Conservation (phyloP, 1,139 yeast genomes). For the Magnusiomyces ingens region DNA sequence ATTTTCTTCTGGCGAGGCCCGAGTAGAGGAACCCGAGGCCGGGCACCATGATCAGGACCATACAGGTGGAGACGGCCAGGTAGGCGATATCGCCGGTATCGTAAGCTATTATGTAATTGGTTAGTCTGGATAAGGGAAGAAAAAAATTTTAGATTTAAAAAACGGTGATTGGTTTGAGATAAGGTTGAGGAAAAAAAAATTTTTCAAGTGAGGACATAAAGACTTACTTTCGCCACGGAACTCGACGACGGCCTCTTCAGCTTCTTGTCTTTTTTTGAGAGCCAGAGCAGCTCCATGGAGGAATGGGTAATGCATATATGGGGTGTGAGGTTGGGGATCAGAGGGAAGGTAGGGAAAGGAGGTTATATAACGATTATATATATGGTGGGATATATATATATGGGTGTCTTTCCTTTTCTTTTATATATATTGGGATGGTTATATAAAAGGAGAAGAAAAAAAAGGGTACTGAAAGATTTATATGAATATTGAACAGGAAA, state of each 20-base stretch:
- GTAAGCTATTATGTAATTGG: slow-evolving; percentile 26
- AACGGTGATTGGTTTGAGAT: not conserved
- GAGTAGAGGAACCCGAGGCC: slow-evolving; percentile 91
- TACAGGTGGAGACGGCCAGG: slow-evolving; percentile 50
- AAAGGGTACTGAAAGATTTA: not conserved
- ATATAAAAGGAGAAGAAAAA: not conserved
- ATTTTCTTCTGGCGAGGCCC: slow-evolving; percentile 86
- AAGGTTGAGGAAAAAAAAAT: not conserved
- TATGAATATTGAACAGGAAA: not conserved
- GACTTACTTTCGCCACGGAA: not conserved
- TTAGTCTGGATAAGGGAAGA: too few relatives aligned
- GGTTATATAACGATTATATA: not conserved
- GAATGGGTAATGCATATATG: not conserved
- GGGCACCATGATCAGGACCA: slow-evolving; percentile 89
- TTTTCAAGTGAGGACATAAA: not conserved
- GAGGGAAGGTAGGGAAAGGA: not conserved
- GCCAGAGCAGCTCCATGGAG: not conserved
- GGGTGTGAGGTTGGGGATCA: not conserved
- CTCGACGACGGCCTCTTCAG: not conserved
- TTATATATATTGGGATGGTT: not conserved
- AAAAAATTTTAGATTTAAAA: not conserved
- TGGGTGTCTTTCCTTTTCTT: not conserved
- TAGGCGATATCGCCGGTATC: slow-evolving; percentile 49
- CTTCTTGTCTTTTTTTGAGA: slow-evolving; percentile 4
- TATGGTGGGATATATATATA: not conserved